phyloP scores from a whole-genome alignment of 1,284 basidiomycete genomes.

The Sanghuangporus baumii region DNA sequence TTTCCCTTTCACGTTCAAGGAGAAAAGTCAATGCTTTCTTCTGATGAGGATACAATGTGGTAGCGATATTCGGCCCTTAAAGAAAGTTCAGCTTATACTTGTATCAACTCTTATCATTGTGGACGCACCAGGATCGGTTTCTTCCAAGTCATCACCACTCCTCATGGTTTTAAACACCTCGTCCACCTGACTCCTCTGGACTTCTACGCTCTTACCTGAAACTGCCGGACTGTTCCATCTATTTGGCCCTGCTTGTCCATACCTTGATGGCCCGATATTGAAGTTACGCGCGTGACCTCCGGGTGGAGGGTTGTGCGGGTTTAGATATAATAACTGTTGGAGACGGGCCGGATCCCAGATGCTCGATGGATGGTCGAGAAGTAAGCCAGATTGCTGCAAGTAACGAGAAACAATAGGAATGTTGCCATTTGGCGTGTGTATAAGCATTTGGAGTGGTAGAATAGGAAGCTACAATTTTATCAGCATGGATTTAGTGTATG shows the following conservation, averaged over 20 bases:
- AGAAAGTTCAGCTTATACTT: background rate
- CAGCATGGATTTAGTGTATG: constrained; percentile 14
- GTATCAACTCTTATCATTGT: constrained; percentile 26
- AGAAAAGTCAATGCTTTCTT: constrained; percentile 97
- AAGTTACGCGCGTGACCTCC: constrained; percentile 53
- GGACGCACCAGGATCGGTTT: constrained; percentile 76
- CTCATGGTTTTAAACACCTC: constrained; percentile 87
- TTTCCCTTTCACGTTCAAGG: constrained; percentile 86
- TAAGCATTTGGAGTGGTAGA: constrained; percentile 77
- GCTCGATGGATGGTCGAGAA: constrained; percentile 76
- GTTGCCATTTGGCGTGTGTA: constrained; percentile 91
- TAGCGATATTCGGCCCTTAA: constrained; percentile 76
- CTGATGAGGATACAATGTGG: constrained; percentile 94
- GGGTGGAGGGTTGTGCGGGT: constrained; percentile 82
- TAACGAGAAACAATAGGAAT: constrained; percentile 75
- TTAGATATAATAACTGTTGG: constrained; percentile 65
- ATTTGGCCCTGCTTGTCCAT: constrained; percentile 37
- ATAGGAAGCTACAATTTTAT: constrained; percentile 62
- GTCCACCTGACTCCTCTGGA: constrained; percentile 91
- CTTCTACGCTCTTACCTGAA: constrained; percentile 78
- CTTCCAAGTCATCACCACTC: constrained; percentile 79
- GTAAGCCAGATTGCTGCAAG: constrained; percentile 61
- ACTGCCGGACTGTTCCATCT: constrained; percentile 56
- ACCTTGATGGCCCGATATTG: constrained; percentile 34
- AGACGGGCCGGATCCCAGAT: constrained; percentile 55